phyloP scores from a whole-genome alignment of 2,329 filamentous ascomycete species.

The Trichoderma arundinaceum region DNA sequence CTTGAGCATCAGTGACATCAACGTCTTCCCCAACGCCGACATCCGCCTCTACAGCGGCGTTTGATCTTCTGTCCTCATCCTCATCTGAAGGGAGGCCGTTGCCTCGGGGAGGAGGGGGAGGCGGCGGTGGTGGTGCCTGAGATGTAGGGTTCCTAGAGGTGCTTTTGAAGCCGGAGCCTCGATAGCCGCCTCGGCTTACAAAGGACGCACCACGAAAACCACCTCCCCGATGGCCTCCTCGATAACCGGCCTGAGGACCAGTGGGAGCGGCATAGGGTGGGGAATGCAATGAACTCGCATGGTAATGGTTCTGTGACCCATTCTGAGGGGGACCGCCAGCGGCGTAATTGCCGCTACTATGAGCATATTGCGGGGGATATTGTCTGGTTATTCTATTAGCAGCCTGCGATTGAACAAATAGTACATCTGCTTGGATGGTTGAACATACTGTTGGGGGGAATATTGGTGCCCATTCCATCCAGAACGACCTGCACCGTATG shows the following conservation, averaged over 20 bases:
- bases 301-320: slow-evolving; percentile 52
- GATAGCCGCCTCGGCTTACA: slow-evolving; percentile 56
- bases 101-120: slow-evolving; percentile 31
- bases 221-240: slow-evolving; percentile 57
- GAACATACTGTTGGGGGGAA: slow-evolving; percentile 51
- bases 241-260: slow-evolving; percentile 55
- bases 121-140: slow-evolving; percentile 34
- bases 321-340: slow-evolving; percentile 51
- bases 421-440: not conserved
- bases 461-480: slow-evolving; percentile 48
- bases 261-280: slow-evolving; percentile 63
- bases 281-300: slow-evolving; percentile 53
- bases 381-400: slow-evolving; percentile 53
- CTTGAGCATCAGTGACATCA: slow-evolving; percentile 34
- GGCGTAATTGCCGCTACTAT: slow-evolving; percentile 54
- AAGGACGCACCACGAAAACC: slow-evolving; percentile 67
- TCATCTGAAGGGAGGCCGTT: slow-evolving; percentile 33
- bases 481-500: slow-evolving; percentile 49
- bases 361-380: slow-evolving; percentile 66
- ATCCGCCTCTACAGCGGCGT: slow-evolving; percentile 31
- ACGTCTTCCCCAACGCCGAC: slow-evolving; percentile 33
- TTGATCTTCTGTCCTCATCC: slow-evolving; percentile 34
- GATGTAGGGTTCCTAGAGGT: slow-evolving; percentile 69
- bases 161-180: slow-evolving; percentile 68
- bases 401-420: not conserved